Evolutionary conservation across 805 yeast genomes (phyloP).

Genomic region (Torulaspora gathmanii): DNA sequence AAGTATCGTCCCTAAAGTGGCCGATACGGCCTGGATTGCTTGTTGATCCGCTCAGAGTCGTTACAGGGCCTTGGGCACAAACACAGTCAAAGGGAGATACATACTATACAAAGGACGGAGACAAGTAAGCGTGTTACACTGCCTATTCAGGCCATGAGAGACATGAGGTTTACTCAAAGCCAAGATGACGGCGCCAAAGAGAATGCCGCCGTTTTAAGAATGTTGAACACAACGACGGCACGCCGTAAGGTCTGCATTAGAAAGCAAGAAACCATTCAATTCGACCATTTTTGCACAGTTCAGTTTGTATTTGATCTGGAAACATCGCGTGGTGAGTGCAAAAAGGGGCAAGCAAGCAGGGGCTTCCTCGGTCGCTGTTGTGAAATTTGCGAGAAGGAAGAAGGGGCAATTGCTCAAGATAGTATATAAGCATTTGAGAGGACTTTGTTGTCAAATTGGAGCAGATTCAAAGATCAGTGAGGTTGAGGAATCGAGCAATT

Average conservation of each 20-base stretch:
- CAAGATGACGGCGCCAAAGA: too few species aligned
- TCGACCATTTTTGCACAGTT: not conserved
- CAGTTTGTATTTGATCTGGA: not conserved
- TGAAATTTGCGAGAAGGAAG: constrained; percentile 1
- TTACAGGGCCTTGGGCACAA: too few species aligned
- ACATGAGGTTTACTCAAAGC: not conserved
- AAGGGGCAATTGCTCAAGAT: constrained; percentile 1
- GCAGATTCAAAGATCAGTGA: not conserved
- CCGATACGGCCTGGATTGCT: too few species aligned
- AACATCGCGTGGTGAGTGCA: constrained; percentile 1
- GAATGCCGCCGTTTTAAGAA: not conserved
- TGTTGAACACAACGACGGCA: not conserved
- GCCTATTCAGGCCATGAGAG: too few species aligned
- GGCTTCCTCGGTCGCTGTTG: not conserved
- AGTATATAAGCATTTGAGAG: not conserved
- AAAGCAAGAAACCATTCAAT: not conserved
- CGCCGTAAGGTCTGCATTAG: not conserved
- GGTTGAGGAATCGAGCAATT: not conserved
- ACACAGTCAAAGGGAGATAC: too few species aligned
- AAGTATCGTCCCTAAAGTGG: too few species aligned
- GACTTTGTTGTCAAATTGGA: not conserved
- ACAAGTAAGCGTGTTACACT: too few species aligned
- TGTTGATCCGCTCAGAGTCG: too few species aligned
- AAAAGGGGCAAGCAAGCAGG: constrained; percentile 1
- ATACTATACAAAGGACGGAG: not conserved